These are phyloP conservation scores for Leucosporidium creatinivorum DNA, from an alignment of 768 basidiomycete species.

Conservation along the genomic window DNA sequence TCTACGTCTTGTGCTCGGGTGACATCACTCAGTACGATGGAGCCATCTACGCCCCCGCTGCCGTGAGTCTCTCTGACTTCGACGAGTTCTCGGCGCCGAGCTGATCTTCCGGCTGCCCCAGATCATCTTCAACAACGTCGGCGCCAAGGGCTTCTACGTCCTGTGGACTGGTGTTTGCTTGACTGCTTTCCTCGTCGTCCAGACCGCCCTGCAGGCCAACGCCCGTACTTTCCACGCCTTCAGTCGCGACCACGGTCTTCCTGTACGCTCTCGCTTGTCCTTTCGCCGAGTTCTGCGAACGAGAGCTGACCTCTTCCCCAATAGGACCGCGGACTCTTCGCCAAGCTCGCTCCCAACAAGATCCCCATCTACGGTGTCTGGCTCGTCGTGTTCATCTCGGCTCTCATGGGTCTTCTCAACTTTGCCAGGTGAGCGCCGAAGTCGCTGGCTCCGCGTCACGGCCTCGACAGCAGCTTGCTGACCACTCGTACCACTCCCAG, in stretches of 20 bases:
- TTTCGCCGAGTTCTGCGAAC: neutral
- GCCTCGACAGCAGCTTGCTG: neutral
- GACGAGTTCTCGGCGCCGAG: slow-evolving; percentile 34
- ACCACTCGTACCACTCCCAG: slow-evolving; percentile 3
- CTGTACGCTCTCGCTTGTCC: neutral
- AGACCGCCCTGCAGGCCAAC: slow-evolving; percentile 63
- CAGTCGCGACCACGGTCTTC: slow-evolving; percentile 61
- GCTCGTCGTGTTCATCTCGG: slow-evolving; percentile 35
- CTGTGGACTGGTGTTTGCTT: slow-evolving; percentile 68
- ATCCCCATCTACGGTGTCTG: slow-evolving; percentile 51
- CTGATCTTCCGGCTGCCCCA: slow-evolving; percentile 60
- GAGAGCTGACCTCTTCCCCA: slow-evolving; percentile 50
- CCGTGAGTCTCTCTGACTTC: slow-evolving; percentile 58
- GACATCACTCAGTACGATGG: neutral
- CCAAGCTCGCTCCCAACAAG: slow-evolving; percentile 58
- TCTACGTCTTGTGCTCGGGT: neutral
- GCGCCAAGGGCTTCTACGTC: slow-evolving; percentile 59
- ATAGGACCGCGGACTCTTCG: slow-evolving; percentile 64
- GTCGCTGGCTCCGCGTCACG: neutral
- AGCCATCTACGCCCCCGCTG: neutral
- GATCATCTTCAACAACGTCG: slow-evolving; percentile 58
- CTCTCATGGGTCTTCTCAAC: slow-evolving; percentile 28
- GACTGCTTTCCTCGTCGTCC: slow-evolving; percentile 66
- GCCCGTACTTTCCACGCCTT: slow-evolving; percentile 79
- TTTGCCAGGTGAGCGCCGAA: slow-evolving; percentile 3